A percentile compares a stretch with the other conserved stretches of the same genome.
phyloP scores from a whole-genome alignment of 805 yeast species.

The Metschnikowia hibisci region DNA sequence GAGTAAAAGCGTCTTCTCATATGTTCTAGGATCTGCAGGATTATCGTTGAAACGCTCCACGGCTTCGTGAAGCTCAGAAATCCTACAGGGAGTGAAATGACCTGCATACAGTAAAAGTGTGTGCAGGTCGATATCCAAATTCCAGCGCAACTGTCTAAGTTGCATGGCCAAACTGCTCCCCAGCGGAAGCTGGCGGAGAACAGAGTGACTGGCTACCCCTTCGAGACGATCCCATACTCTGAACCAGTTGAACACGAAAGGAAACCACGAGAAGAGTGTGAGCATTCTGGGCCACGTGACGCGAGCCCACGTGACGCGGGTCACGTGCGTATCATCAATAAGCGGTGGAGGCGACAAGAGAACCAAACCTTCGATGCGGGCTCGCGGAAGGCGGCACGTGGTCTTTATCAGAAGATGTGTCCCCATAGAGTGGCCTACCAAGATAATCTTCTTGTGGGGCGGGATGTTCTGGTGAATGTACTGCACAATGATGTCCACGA shows the following conservation, averaged over 20 bases:
- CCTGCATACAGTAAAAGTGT: conserved; percentile 51
- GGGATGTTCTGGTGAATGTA: conserved; percentile 40
- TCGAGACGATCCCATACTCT: conserved; percentile 58
- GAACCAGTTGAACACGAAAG: conserved; percentile 50
- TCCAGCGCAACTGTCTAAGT: conserved; percentile 64
- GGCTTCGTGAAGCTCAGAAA: conserved; percentile 42
- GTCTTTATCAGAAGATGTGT: conserved; percentile 50
- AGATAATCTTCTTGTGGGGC: conserved; percentile 35
- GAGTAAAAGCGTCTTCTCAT: conserved; percentile 49
- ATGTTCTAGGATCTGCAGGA: conserved; percentile 26
- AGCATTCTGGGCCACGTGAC: conserved; percentile 15
- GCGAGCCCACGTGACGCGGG: conserved; percentile 5
- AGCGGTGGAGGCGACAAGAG: conserved; percentile 48
- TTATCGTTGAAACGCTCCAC: conserved; percentile 34
- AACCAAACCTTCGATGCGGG: conserved; percentile 44
- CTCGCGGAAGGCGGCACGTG: conserved; percentile 31
- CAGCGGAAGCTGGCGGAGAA: conserved; percentile 47
- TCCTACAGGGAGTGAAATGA: conserved; percentile 45
- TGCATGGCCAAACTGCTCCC: conserved; percentile 36
- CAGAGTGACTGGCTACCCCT: conserved; percentile 59
- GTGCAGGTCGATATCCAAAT: conserved; percentile 55
- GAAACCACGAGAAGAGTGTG: conserved; percentile 34
- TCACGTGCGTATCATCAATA: conserved; percentile 4
- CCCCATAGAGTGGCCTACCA: conserved; percentile 77
- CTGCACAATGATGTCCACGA: conserved; percentile 38